These are phyloP conservation scores for Castanopsis chinensis DNA, from an alignment of 306 rosid genomes.

Conservation along the genomic window DNA sequence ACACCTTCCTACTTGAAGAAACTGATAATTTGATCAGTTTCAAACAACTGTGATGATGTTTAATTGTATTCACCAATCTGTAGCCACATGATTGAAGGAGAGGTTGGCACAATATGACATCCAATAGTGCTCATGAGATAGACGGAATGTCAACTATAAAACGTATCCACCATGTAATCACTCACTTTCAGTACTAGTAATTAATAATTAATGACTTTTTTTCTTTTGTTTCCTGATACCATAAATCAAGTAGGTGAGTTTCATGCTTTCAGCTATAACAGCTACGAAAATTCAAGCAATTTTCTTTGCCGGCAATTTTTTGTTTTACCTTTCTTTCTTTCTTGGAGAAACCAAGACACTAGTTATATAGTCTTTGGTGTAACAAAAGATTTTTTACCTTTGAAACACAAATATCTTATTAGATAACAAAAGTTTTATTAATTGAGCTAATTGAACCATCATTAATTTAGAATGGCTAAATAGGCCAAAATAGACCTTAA, in stretches of 20 bases:
- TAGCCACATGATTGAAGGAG: background rate
- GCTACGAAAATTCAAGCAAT: background rate
- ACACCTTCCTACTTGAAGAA: slow-evolving; percentile 21
- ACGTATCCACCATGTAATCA: background rate
- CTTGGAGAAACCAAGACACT: too few species aligned
- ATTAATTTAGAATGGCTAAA: too few species aligned
- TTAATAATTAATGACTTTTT: background rate
- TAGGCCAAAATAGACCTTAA: too few species aligned
- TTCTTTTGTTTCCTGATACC: too few species aligned
- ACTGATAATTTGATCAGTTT: background rate
- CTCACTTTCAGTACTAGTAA: background rate
- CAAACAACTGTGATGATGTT: background rate
- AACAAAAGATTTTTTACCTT: too few species aligned
- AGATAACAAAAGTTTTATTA: too few species aligned
- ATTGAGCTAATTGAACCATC: rapidly evolving
- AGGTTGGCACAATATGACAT: background rate
- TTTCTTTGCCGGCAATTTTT: background rate
- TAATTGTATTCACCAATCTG: background rate
- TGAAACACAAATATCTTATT: too few species aligned
- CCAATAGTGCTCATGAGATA: background rate
- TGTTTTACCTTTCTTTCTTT: too few species aligned
- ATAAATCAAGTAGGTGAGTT: background rate
- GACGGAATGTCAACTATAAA: background rate
- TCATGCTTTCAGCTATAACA: background rate
- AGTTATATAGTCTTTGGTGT: too few species aligned